These are phyloP conservation scores for Pilaira anomala DNA, from an alignment of 192 early-diverging fungal genomes.

Conservation along the genomic window DNA sequence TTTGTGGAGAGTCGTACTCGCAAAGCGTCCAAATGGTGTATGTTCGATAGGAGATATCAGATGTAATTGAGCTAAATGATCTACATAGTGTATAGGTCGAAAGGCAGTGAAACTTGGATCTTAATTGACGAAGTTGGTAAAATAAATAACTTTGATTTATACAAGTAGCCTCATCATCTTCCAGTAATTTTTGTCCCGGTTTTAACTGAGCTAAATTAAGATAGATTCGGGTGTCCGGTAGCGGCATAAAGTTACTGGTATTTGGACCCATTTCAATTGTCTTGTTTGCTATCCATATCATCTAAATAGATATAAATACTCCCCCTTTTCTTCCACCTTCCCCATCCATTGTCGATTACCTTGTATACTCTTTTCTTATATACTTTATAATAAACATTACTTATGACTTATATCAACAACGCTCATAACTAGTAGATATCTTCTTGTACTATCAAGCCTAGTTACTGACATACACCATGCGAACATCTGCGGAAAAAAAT, in stretches of 20 bases:
- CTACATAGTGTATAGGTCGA: background rate
- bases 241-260: slow-evolving; percentile 1
- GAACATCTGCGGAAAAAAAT: background rate
- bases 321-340: background rate
- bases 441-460: no score
- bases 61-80: no score
- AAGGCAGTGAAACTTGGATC: slow-evolving; percentile 4
- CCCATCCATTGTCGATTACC: background rate
- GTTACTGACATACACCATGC: background rate
- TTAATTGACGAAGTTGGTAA: slow-evolving; percentile 3
- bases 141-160: background rate
- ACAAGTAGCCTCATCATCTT: background rate
- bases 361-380: no score
- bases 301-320: no score
- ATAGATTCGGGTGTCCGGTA: background rate
- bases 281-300: background rate
- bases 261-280: background rate
- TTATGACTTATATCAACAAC: no score
- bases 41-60: no score
- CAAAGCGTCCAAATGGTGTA: no score
- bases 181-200: background rate
- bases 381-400: no score
- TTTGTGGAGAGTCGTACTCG: no score
- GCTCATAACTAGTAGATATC: no score
- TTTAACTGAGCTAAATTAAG: background rate